A percentile compares a stretch with the other conserved stretches of the same genome.
Evolutionary conservation across 345 rosid genomes (phyloP).

Genomic region (Hibiscus trionum): DNA sequence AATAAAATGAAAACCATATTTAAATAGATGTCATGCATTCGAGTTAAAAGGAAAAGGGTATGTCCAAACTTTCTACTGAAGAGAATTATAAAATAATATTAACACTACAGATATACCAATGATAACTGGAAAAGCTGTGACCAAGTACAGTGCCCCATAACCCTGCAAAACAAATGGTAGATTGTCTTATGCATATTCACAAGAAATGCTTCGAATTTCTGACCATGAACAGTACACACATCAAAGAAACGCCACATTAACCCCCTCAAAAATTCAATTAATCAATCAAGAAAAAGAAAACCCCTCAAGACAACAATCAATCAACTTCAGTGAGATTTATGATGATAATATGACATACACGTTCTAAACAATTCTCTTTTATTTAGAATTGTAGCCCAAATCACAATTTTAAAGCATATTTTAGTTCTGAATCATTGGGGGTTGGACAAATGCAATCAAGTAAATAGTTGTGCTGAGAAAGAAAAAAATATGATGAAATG

Average conservation of each 20-base stretch:
- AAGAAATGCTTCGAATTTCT: too few relatives aligned
- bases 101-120: conserved; percentile 80
- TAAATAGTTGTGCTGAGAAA: too few relatives aligned
- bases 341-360: background rate
- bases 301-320: background rate
- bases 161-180: conserved; percentile 50
- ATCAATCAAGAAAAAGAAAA: background rate
- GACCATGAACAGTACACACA: too few relatives aligned
- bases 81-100: conserved; percentile 85
- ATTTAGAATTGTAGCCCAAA: background rate
- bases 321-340: background rate
- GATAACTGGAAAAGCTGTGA: conserved; percentile 83
- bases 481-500: too few relatives aligned
- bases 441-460: too few relatives aligned
- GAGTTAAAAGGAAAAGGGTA: background rate
- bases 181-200: too few relatives aligned
- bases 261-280: background rate
- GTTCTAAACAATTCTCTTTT: background rate
- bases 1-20: background rate
- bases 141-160: conserved; percentile 85
- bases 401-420: background rate
- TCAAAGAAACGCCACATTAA: too few relatives aligned
- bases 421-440: background rate
- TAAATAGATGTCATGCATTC: background rate
- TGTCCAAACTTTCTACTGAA: conserved; percentile 43